Evolutionary conservation across 345 rosid genomes (phyloP), one percentile per base, ranked within the genome.

Genomic region (Cardiospermum halicacabum): DNA sequence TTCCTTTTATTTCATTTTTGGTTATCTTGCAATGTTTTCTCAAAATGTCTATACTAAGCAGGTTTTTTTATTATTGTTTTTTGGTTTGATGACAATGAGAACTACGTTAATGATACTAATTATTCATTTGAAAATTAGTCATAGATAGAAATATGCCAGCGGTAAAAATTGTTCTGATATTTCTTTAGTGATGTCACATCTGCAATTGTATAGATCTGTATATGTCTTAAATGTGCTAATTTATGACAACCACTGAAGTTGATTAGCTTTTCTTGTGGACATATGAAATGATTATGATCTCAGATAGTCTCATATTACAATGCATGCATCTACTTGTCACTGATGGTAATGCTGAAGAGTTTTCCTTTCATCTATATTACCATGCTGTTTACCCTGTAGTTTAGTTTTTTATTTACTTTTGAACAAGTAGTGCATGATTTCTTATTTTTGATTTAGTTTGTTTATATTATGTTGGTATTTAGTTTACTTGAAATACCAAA

Each of bases 11-110:
- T 39, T 48, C n/a, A 62, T 49, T 19, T 25, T 62, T 12, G 51
- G 36, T 25, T 36, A 21, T 56, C 18, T 30, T 64, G 68, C 25
- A 30, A 39, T 50, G 3, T 22, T 61, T 18, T 58, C 62, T 34
- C 57, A 15, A 34, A n/a, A n/a, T n/a, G 42, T 45, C 37, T 21
- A 48, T 40, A 43, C 43, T 45, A 28, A 37, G 37, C 50, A 50
- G 42, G 19, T 28, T 53, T 16, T 10, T 32, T 32, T 10, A 32
- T 4, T 32, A 32, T 32, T 32, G 37, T 11, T 4, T 34, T 34
- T 34, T 34, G n/a, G n/a, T n/a, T 19, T 26, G n/a, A 32, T 19
- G 24, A 50, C 8, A 30, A 16, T 48, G 18, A 50, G 49, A 64
- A 25, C 67, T 31, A 15, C 43, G 2, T 39, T 39, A 50, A 16